Evolutionary conservation across 2,329 filamentous ascomycete species (phyloP).

Genomic region (Fusarium cyanostomum): DNA sequence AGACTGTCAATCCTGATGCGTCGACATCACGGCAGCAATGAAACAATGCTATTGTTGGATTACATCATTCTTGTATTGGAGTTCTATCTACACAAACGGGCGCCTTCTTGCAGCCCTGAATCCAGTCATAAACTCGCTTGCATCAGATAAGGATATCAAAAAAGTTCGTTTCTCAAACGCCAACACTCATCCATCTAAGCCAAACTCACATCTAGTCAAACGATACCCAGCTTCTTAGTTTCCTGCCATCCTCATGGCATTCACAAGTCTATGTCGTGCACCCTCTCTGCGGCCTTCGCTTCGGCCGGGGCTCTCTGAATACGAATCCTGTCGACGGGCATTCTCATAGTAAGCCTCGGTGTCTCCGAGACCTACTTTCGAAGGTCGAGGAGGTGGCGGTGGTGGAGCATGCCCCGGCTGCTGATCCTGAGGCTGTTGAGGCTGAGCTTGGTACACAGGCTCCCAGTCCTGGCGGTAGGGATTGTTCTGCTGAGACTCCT

Average conservation of each 20-base stretch:
- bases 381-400: slow-evolving; percentile 51
- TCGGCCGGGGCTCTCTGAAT: slow-evolving; percentile 37
- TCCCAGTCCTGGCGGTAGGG: slow-evolving; percentile 45
- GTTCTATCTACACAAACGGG: slow-evolving; percentile 24
- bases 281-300: slow-evolving; percentile 42
- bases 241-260: slow-evolving; percentile 46
- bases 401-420: slow-evolving; percentile 43
- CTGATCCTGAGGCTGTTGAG: slow-evolving; percentile 23
- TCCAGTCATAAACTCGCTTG: slow-evolving; percentile 23
- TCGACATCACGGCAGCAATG: not conserved
- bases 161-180: slow-evolving; percentile 29
- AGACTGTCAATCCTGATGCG: not conserved
- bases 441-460: slow-evolving; percentile 38
- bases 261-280: slow-evolving; percentile 47
- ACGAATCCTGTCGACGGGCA: slow-evolving; percentile 33
- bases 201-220: slow-evolving; percentile 11
- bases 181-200: slow-evolving; percentile 5
- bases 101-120: not conserved
- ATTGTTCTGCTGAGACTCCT: slow-evolving; percentile 34
- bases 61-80: slow-evolving; percentile 6
- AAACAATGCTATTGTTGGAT: not conserved
- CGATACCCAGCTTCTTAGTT: slow-evolving; percentile 15
- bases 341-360: slow-evolving; percentile 47
- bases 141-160: slow-evolving; percentile 32
- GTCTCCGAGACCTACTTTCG: slow-evolving; percentile 51